These are phyloP conservation scores for Solanum hybrid DNA, from an alignment of 305 asterid genomes.

Conservation along the genomic window DNA sequence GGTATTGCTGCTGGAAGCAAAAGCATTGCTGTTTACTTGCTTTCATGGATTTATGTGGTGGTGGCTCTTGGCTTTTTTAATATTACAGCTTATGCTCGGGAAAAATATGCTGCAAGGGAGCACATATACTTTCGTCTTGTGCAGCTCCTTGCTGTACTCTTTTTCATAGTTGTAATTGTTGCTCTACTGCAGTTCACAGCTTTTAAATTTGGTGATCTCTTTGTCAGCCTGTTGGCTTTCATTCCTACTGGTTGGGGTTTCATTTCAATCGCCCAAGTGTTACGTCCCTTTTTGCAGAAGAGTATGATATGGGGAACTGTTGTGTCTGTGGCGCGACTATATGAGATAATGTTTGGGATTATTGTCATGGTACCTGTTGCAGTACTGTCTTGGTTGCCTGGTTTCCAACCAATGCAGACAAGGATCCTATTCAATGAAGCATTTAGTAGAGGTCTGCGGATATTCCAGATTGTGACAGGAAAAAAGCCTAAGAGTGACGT, in stretches of 20 bases:
- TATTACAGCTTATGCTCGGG: slow-evolving; percentile 47
- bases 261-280: slow-evolving; percentile 65
- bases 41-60: slow-evolving; percentile 49
- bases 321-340: slow-evolving; percentile 60
- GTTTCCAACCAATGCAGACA: slow-evolving; percentile 92
- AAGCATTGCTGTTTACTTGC: slow-evolving; percentile 57
- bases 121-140: slow-evolving; percentile 62
- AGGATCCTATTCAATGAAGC: slow-evolving; percentile 86
- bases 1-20: slow-evolving; percentile 48
- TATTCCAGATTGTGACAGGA: slow-evolving; percentile 77
- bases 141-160: slow-evolving; percentile 56
- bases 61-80: slow-evolving; percentile 40
- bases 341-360: slow-evolving; percentile 77
- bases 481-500: slow-evolving; percentile 54
- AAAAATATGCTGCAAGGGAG: slow-evolving; percentile 50
- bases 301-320: slow-evolving; percentile 56
- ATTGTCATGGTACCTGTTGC: slow-evolving; percentile 72
- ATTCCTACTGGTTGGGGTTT: slow-evolving; percentile 91
- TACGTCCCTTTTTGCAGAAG: slow-evolving; percentile 50
- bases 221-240: slow-evolving; percentile 71
- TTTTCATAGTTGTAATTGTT: slow-evolving; percentile 40
- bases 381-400: slow-evolving; percentile 80
- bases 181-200: slow-evolving; percentile 51
- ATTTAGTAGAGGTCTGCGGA: slow-evolving; percentile 80
- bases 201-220: slow-evolving; percentile 55